Conservation (phyloP, 495 filamentous ascomycete species). For the Lophiotrema nucula region DNA sequence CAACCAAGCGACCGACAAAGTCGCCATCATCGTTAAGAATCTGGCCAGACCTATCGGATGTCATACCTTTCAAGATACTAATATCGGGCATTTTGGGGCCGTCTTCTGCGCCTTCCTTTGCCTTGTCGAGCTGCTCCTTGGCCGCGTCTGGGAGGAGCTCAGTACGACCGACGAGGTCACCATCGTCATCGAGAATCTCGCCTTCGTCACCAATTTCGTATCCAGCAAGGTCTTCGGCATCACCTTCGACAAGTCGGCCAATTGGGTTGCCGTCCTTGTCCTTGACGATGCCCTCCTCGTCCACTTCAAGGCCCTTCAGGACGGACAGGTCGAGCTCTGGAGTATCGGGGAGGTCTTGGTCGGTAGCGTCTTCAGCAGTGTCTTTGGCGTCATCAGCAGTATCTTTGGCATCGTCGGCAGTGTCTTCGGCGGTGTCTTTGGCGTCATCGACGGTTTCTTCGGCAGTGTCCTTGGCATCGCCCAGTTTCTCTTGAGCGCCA, state of each 20-base stretch:
- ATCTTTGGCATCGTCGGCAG: constrained; percentile 33
- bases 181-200: constrained; percentile 64
- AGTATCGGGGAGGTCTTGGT: constrained; percentile 39
- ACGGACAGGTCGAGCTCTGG: constrained; percentile 50
- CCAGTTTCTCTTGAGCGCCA: constrained; percentile 29
- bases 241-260: constrained; percentile 59
- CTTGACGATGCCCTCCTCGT: constrained; percentile 57
- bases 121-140: constrained; percentile 39
- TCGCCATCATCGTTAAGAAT: constrained; percentile 47
- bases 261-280: constrained; percentile 56
- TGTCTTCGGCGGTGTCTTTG: constrained; percentile 32
- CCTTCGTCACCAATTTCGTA: constrained; percentile 60
- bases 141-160: constrained; percentile 51
- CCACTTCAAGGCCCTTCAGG: constrained; percentile 57
- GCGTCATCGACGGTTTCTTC: constrained; percentile 25
- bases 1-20: constrained; percentile 41
- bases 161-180: constrained; percentile 59
- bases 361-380: constrained; percentile 28
- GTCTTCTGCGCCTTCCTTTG: constrained; percentile 34
- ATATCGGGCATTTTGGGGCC: constrained; percentile 40
- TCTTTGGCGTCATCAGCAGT: constrained; percentile 36
- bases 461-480: constrained; percentile 26
- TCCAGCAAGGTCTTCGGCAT: constrained; percentile 60
- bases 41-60: constrained; percentile 39
- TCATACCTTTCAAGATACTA: constrained; percentile 42